These are phyloP conservation scores for Backusella luteola DNA, from an alignment of 192 early-diverging fungal genomes.

Conservation along the genomic window DNA sequence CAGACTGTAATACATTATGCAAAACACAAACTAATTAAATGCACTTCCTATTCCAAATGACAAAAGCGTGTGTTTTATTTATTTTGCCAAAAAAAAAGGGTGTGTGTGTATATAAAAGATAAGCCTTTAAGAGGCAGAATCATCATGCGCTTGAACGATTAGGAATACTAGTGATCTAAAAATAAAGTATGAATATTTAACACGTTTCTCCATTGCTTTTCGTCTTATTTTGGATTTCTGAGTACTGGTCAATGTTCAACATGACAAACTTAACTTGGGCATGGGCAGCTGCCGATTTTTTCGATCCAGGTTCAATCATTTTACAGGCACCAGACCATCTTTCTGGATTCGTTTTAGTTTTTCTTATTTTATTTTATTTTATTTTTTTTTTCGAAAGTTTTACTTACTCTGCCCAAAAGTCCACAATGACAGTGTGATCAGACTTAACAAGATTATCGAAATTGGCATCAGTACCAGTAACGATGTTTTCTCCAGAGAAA, in stretches of 20 bases:
- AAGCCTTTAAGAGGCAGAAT: constrained; percentile 12
- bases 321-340: constrained; percentile 87
- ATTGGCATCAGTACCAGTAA: constrained; percentile 55
- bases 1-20: too few species aligned
- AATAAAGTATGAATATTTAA: background rate
- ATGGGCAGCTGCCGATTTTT: constrained; percentile 58
- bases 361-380: too few species aligned
- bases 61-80: background rate
- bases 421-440: constrained; percentile 70
- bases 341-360: constrained; percentile 2
- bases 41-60: too few species aligned
- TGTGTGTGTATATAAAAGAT: background rate
- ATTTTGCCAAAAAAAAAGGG: background rate
- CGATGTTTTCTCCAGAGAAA: constrained; percentile 39
- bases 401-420: constrained; percentile 74
- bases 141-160: constrained; percentile 61
- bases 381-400: too few species aligned
- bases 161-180: constrained; percentile 65
- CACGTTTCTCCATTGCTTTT: background rate
- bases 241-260: constrained; percentile 70
- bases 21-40: too few species aligned
- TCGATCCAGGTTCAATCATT: constrained; percentile 69
- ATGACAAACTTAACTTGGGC: constrained; percentile 69
- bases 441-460: constrained; percentile 57
- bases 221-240: constrained; percentile 55